Conservation (phyloP, 2,329 filamentous ascomycete species). For the Neoscytalidium dimidiatum region DNA sequence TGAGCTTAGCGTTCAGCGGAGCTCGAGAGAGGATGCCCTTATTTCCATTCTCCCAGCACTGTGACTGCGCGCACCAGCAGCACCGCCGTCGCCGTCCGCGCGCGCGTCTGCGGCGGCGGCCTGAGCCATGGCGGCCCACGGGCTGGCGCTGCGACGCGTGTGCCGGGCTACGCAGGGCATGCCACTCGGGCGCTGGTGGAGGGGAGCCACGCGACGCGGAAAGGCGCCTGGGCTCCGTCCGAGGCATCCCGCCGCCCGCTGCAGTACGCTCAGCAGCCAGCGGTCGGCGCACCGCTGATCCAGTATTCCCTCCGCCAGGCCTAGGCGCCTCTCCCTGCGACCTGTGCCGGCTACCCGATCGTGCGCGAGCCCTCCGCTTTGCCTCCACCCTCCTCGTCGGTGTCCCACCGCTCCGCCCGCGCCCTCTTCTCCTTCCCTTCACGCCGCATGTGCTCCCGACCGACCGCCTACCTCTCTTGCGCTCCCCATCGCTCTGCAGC, state of each 20-base stretch:
- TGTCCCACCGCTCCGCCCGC: slow-evolving; percentile 20
- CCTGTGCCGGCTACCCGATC: slow-evolving; percentile 12
- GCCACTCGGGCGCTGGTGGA: not conserved
- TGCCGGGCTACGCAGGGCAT: not conserved
- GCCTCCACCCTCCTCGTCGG: slow-evolving; percentile 17
- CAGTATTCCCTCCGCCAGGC: slow-evolving; percentile 7
- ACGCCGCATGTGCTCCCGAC: slow-evolving; percentile 10
- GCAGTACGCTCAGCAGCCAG: not conserved
- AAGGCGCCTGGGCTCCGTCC: not conserved
- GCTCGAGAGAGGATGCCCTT: not conserved
- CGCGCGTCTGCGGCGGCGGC: not conserved
- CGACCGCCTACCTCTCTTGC: not conserved
- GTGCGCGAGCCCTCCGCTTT: slow-evolving; percentile 12
- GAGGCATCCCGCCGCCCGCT: slow-evolving; percentile 1
- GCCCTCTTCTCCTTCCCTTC: slow-evolving; percentile 19
- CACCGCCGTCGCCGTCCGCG: not conserved
- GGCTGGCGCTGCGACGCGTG: not conserved
- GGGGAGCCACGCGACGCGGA: slow-evolving; percentile 7
- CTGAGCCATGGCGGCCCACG: not conserved
- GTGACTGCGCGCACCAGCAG: too few relatives aligned
- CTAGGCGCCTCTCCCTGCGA: slow-evolving; percentile 10
- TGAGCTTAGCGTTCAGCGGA: slow-evolving; percentile 5
- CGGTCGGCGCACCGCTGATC: slow-evolving; percentile 8
- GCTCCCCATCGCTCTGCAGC: not conserved
- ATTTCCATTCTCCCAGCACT: too few relatives aligned